phyloP scores from a whole-genome alignment of 805 yeast species.

The Candida argentea region DNA sequence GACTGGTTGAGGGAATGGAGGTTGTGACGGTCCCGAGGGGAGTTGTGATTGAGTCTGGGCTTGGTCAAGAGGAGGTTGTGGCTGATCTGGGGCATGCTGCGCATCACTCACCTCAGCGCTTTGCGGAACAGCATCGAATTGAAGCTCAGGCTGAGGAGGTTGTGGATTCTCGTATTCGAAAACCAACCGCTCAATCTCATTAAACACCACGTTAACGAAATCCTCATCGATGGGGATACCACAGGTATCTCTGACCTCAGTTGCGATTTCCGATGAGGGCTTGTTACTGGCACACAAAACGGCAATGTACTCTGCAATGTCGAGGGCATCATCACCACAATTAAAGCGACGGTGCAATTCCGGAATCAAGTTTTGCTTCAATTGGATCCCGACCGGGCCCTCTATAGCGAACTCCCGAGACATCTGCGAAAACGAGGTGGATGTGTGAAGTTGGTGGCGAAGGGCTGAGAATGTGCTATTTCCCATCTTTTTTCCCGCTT shows the following conservation, averaged over 20 bases:
- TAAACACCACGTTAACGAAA: conserved; percentile 47
- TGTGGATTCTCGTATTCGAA: conserved; percentile 4
- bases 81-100: background rate
- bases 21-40: conserved; percentile 1
- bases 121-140: background rate
- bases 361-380: conserved; percentile 22
- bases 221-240: conserved; percentile 49
- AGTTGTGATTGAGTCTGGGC: background rate
- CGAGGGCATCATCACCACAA: conserved; percentile 34
- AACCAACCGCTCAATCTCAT: conserved; percentile 38
- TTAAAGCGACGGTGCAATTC: conserved; percentile 26
- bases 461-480: too few species aligned
- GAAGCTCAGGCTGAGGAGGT: background rate
- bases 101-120: background rate
- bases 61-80: too few species aligned
- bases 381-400: conserved; percentile 26
- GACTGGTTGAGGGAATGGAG: conserved; percentile 1
- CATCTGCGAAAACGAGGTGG: background rate
- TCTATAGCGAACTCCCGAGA: conserved; percentile 27
- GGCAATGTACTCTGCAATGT: conserved; percentile 67
- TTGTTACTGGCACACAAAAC: conserved; percentile 62
- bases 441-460: background rate
- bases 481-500: background rate
- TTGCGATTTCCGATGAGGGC: conserved; percentile 46
- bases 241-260: conserved; percentile 51